Evolutionary conservation across 805 yeast genomes (phyloP), one percentile per base, ranked within the genome.

Genomic region (Yamadazyma kitorensis): DNA sequence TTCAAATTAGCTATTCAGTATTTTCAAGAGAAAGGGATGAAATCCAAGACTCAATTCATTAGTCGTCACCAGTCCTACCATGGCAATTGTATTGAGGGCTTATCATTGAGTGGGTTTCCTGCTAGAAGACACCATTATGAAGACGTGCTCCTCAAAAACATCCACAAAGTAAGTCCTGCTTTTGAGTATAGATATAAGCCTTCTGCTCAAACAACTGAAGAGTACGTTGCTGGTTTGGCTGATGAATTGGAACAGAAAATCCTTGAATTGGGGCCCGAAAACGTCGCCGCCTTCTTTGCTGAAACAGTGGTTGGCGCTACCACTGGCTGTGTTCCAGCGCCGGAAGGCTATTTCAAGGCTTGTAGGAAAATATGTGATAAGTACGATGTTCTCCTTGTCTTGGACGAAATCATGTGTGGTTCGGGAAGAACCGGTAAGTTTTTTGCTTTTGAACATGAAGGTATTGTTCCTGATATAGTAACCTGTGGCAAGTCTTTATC

Each of bases 381-480:
- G 48, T 74, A 73, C 51, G 78, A 72, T 27, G 62, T 70, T 24
- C 51, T 74, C 25, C 56, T 75, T 45, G 61, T 71, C 56, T 54
- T 72, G 31, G 80, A 75, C 45, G 80, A 76, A 54, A 74, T 74
- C 27, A 73, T 74, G 78, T 73, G 76, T 48, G 80, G 80, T 21
- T 64, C 72, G 24, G 80, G 79, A 15, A 64, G 80, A 47, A 32
- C 39, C n/a, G 78, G 79, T 23, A 61, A 64, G 18, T 59, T 64
- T 41, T 64, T 59, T 53, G 72, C 72, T 39, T 72, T 74, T 68
- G 74, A 69, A 46, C 65, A 64, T 41, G 62, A 56, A 15, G 66
- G 54, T 30, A 54, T 55, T 22, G 69, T 68, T 13, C 78, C 78
- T 37, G 77, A 73, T 48, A 57, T 73, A 26, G 67, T 64, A 47